Percentiles rank a stretch among this genome's conserved stretches.
phyloP scores from a whole-genome alignment of 176 grass and related monocot genomes.

The Musa schizocarpa region DNA sequence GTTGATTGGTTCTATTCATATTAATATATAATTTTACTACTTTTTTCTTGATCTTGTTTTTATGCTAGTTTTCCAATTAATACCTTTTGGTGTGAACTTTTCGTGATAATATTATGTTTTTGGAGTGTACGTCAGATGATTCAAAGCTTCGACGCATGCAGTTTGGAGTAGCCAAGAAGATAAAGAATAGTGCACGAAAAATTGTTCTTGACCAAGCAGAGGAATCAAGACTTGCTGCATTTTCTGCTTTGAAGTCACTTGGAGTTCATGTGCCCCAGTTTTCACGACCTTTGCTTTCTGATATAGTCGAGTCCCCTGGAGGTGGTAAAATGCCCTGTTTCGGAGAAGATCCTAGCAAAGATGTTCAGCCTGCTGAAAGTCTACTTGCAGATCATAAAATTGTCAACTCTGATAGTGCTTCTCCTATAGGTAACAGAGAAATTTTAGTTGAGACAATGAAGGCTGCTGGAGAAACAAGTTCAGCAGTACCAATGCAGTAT shows the following conservation, averaged over 20 bases:
- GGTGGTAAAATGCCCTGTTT: conserved; percentile 19
- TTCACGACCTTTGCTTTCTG: conserved; percentile 42
- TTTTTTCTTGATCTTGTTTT: not conserved
- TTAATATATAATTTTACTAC: not conserved
- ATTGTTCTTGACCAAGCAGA: conserved; percentile 96
- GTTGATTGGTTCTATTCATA: not conserved
- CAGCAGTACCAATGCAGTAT: conserved; percentile 9
- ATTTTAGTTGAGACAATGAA: conserved; percentile 16
- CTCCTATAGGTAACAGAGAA: conserved; percentile 26
- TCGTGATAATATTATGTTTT: not conserved
- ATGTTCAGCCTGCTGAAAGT: conserved; percentile 25
- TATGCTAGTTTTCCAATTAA: not conserved
- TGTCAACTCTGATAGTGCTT: conserved; percentile 14
- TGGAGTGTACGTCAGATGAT: conserved; percentile 26
- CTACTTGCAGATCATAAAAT: conserved; percentile 20
- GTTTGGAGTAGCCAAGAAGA: conserved; percentile 87
- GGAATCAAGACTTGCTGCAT: conserved; percentile 76
- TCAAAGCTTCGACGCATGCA: conserved; percentile 49
- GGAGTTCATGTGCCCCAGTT: conserved; percentile 79
- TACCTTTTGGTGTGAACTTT: not conserved
- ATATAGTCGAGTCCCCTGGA: conserved; percentile 14
- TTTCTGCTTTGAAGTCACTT: conserved; percentile 89
- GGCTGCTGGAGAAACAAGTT: conserved; percentile 21
- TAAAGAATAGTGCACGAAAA: conserved; percentile 88
- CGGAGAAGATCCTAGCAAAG: conserved; percentile 27